These are phyloP conservation scores for Starmerella potacharoeniae DNA, from an alignment of 805 yeast species.

Conservation along the genomic window DNA sequence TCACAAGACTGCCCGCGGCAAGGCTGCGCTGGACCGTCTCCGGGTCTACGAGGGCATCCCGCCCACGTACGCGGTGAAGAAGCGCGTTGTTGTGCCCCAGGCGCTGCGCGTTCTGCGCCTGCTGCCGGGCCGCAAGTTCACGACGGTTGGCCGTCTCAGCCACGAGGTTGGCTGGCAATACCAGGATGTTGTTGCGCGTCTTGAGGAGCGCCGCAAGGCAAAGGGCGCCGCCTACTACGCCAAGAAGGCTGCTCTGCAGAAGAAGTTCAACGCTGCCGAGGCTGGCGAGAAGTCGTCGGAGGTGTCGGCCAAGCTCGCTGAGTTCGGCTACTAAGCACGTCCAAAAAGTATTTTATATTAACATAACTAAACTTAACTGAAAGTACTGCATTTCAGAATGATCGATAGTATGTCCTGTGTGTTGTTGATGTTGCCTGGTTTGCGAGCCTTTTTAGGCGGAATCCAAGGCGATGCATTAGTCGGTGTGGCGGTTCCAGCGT, in stretches of 20 bases:
- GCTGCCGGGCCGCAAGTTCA: slow-evolving; percentile 99
- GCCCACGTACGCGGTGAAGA: slow-evolving; percentile 98
- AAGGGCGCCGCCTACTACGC: slow-evolving; percentile 98
- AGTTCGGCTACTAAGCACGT: slow-evolving; percentile 79
- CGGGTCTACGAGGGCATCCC: slow-evolving; percentile 99
- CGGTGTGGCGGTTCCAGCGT: too few species aligned
- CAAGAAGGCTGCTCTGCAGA: slow-evolving; percentile 91
- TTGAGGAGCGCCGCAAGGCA: slow-evolving; percentile 99
- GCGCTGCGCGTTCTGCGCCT: slow-evolving; percentile 98
- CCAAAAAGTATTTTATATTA: slow-evolving; percentile 20
- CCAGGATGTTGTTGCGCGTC: slow-evolving; percentile 93
- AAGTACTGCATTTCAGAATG: slow-evolving; percentile 4
- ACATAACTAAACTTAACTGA: slow-evolving; percentile 5
- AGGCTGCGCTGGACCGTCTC: slow-evolving; percentile 98
- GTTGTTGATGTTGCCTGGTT: too few species aligned
- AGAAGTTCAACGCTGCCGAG: slow-evolving; percentile 81
- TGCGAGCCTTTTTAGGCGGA: background rate
- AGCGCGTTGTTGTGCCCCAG: slow-evolving; percentile 99
- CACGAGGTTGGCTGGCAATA: slow-evolving; percentile 99
- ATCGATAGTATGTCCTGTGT: background rate
- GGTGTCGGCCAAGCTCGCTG: slow-evolving; percentile 85
- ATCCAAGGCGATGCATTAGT: too few species aligned
- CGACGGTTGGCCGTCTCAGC: slow-evolving; percentile 93
- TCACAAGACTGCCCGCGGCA: slow-evolving; percentile 99
- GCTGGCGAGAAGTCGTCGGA: slow-evolving; percentile 82